Conservation (phyloP, 805 yeast species). For the Ogataea methylovora region DNA sequence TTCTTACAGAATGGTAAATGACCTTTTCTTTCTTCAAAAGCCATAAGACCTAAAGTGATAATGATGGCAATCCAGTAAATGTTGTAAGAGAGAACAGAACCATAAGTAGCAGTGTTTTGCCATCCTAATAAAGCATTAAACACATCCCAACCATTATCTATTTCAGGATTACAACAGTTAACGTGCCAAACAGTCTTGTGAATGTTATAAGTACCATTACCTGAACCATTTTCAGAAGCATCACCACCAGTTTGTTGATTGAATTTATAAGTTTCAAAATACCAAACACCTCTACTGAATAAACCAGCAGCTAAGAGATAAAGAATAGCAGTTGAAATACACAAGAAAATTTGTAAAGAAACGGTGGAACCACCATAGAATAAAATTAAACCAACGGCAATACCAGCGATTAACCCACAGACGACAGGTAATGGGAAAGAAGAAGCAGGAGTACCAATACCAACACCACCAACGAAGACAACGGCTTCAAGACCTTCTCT, state of each 20-base stretch:
- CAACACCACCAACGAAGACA: constrained; percentile 94
- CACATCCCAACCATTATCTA: constrained; percentile 93
- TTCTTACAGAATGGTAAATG: constrained; percentile 64
- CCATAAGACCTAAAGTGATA: constrained; percentile 48
- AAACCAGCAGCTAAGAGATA: constrained; percentile 89
- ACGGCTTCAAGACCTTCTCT: constrained; percentile 98
- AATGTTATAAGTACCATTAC: constrained; percentile 92
- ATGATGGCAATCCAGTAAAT: constrained; percentile 77
- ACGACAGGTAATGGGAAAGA: constrained; percentile 94
- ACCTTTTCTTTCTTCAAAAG: constrained; percentile 78
- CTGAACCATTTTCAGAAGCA: constrained; percentile 86
- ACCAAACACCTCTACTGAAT: constrained; percentile 91
- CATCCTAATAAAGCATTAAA: constrained; percentile 93
- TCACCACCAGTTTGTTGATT: constrained; percentile 80
- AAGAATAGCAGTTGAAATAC: constrained; percentile 80
- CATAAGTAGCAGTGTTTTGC: constrained; percentile 95
- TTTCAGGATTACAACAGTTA: constrained; percentile 93
- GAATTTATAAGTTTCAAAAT: constrained; percentile 65
- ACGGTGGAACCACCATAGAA: constrained; percentile 78
- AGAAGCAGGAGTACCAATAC: constrained; percentile 41
- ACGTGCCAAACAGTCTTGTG: constrained; percentile 85
- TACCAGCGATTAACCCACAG: constrained; percentile 77
- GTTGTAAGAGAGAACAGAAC: constrained; percentile 85
- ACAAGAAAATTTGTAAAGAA: constrained; percentile 82
- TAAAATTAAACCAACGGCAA: constrained; percentile 56